Evolutionary conservation across 1,139 yeast genomes (phyloP).

Genomic region (Zygosaccharomyces sapae): DNA sequence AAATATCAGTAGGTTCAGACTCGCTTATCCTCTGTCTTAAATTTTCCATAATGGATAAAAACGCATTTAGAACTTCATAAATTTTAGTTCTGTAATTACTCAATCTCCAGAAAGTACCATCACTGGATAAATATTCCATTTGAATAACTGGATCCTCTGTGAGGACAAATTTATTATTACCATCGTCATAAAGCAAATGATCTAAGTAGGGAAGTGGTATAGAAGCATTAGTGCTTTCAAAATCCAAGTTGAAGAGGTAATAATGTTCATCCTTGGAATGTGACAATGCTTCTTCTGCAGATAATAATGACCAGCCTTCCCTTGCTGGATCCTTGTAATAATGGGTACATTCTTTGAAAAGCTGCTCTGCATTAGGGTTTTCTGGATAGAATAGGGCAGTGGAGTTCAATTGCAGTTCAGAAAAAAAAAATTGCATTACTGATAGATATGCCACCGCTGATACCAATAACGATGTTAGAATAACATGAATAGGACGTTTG

Average conservation of each 20-base stretch:
- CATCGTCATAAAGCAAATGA: conserved; percentile 23
- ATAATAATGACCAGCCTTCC: conserved; percentile 23
- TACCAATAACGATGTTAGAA: conserved; percentile 65
- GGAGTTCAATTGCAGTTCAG: conserved; percentile 32
- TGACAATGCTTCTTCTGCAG: conserved; percentile 20
- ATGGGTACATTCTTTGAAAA: conserved; percentile 30
- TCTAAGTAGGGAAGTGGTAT: conserved; percentile 23
- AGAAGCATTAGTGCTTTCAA: conserved; percentile 19
- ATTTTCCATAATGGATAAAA: conserved; percentile 44
- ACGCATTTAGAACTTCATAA: conserved; percentile 61
- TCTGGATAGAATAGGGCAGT: conserved; percentile 19
- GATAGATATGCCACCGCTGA: conserved; percentile 82
- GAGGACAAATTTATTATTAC: conserved; percentile 26
- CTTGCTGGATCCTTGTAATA: conserved; percentile 22
- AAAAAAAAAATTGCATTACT: conserved; percentile 71
- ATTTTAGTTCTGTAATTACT: conserved; percentile 61
- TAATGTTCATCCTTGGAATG: conserved; percentile 25
- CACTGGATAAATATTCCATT: conserved; percentile 34
- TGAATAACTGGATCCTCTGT: conserved; percentile 24
- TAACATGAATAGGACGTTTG: conserved; percentile 82
- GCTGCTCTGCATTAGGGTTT: conserved; percentile 18
- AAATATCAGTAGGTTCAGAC: conserved; percentile 85
- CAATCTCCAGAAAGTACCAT: conserved; percentile 55
- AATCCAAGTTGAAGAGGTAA: conserved; percentile 30
- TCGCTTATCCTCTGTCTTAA: conserved; percentile 55